Percentiles rank a stretch among this genome's conserved stretches.
phyloP scores from a whole-genome alignment of 2,329 filamentous ascomycete genomes.

The Ophiostoma piceae region DNA sequence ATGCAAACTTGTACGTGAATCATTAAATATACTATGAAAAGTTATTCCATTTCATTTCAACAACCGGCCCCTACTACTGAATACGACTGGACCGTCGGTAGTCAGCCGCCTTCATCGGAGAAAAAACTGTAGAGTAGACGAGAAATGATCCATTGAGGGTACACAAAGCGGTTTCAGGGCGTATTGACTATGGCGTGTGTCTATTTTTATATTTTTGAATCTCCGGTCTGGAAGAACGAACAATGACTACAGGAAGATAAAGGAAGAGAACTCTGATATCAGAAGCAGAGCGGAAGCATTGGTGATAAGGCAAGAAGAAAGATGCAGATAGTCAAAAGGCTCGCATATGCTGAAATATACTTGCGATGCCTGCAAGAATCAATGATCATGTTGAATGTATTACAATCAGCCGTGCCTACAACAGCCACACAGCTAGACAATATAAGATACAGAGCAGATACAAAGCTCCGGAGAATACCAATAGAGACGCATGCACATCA shows the following conservation, averaged over 20 bases:
- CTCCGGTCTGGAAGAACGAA: neutral
- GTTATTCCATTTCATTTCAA: neutral
- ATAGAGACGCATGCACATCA: neutral
- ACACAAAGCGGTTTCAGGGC: conserved; percentile 6
- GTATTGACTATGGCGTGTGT: neutral
- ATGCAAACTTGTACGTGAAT: neutral
- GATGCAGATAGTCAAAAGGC: too few species aligned
- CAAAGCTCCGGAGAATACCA: neutral
- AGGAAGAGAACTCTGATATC: neutral
- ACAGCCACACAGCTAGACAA: neutral
- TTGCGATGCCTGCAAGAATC: neutral
- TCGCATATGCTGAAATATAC: too few species aligned
- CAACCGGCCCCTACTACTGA: neutral
- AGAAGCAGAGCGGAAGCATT: neutral
- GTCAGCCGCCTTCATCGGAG: conserved; percentile 5
- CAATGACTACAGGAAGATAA: neutral
- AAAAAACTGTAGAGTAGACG: conserved; percentile 7
- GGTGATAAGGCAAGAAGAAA: neutral
- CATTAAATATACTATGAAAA: neutral
- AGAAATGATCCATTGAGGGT: neutral
- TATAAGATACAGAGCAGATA: neutral
- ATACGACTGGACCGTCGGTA: neutral
- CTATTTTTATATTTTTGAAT: conserved; percentile 3
- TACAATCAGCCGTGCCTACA: neutral
- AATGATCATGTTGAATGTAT: neutral